Base-by-base conservation (phyloP, 2,329 filamentous ascomycete species). In the Aspergillus ochraceoroseus region DNA sequence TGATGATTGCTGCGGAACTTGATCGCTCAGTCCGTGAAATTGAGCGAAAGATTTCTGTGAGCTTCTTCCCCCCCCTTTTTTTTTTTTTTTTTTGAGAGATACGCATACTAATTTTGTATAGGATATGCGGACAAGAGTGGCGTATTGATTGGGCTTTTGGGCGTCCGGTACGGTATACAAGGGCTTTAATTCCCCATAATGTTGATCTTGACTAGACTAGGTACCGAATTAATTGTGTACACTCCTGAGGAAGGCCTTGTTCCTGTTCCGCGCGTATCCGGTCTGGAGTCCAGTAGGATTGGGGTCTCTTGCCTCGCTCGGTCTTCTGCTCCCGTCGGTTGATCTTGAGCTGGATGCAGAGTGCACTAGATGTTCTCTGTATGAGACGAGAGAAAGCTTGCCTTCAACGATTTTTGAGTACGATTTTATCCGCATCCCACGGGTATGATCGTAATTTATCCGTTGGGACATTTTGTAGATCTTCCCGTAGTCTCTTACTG, bases 21-120 rank as follows among this genome's bases (percentile, higher is more conserved):
- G 92, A 96, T 66, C 82, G 92, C 43, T 90, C 86, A 28, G 82
- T 95, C 40, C 72, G 87, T 54, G 87, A 96, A 67, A 92, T 98
- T 58, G 94, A 98, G 73, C 82, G 92, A 58, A 95, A 95, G 70
- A 90, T 98, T 59, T 88, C 85, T 51, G 74, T 77, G 65, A 62
- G 71, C 66, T 28, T 19, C 28, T 15, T 26, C 17, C 23, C 7
- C 2, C 7, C 3, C 3, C 7, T 12, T 14, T 30, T 12, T 17
- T 6, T 26, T 14, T 2, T 18, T 20, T 18, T 11, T n/a, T 9
- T 12, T 22, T 7, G 7, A 2, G 8, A 11, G 12, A 25, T 23
- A 14, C 18, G 9, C 29, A 32, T 36, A 43, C 48, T 53, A 49
- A 56, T 47, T 32, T 47, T 33, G 4, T 5, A 4, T 22, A 75